Base-by-base conservation (phyloP, 257 asterid genomes). In the Avicennia marina region DNA sequence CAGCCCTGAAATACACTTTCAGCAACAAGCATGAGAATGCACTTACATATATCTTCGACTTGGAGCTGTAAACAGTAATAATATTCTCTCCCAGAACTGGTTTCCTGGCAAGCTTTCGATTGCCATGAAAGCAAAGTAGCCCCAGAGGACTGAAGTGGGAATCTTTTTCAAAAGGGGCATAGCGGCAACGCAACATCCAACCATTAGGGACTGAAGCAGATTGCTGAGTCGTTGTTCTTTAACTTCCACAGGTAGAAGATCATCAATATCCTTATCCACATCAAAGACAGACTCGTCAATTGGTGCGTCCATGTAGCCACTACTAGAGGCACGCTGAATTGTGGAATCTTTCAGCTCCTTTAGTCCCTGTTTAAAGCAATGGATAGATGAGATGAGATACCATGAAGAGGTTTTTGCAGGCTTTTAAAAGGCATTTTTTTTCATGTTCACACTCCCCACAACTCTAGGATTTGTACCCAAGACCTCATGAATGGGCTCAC, bases 91-190 rank as follows among this genome's bases (percentile, higher is more conserved):
- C 99, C 99, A 93, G 54, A 89, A 89, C 67, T 93, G 99, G 57
- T 93, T 93, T 69, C 99, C 99, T 0, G 99, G 99, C 83, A 93
- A 68, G 75, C 94, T 89, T 74, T 93, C 99, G 41, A 93, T 93
- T 2, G 99, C 97, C 99, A 93, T 93, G 89, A 86, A 93, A 21
- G 99, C 97, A 29, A 93, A 93, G 82, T 93, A 93, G 11, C 98
- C 98, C 98, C 98, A 93, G 11, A 93, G 87, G 58, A 93, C 97
- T 0, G 99, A 80, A 42, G 97, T 78, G 24, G 99, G 99, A 61
- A 93, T 93, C 79, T 53, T 86, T 68, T 88, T 89, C 34, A 93
- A 52, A 46, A 88, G 48, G 40, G 99, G 99, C 97, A 93, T 82
- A 24, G 95, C 96, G 44, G 89, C 97, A 51, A 93, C 96, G 53